Percentiles rank a stretch among this genome's conserved stretches.
phyloP scores from a whole-genome alignment of 2,329 filamentous ascomycete genomes.

The Leptographium wingfieldii region DNA sequence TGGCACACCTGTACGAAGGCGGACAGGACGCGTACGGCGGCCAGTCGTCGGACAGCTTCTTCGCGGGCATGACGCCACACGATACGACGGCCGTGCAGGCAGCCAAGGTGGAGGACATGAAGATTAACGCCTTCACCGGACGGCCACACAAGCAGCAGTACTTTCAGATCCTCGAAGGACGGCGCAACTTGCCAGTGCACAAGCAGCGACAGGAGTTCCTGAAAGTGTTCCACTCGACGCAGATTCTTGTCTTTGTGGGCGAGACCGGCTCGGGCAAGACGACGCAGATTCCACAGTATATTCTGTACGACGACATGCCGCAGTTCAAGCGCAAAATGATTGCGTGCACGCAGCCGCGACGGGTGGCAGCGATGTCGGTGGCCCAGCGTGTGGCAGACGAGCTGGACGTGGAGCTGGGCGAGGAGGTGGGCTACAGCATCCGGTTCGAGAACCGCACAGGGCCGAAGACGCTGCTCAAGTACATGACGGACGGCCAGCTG shows the following conservation, averaged over 20 bases:
- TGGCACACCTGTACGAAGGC: slow-evolving; percentile 71
- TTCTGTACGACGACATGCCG: slow-evolving; percentile 91
- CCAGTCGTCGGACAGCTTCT: slow-evolving; percentile 27
- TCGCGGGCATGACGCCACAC: slow-evolving; percentile 62
- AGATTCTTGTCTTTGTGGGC: slow-evolving; percentile 96
- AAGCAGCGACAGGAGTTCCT: slow-evolving; percentile 93
- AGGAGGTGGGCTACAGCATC: slow-evolving; percentile 97
- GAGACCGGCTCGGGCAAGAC: slow-evolving; percentile 99
- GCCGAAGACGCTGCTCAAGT: slow-evolving; percentile 85
- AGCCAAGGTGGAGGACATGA: slow-evolving; percentile 61
- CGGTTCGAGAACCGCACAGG: slow-evolving; percentile 94
- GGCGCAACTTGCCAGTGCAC: slow-evolving; percentile 80
- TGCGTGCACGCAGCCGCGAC: slow-evolving; percentile 92
- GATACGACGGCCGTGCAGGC: slow-evolving; percentile 69
- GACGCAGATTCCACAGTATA: slow-evolving; percentile 96
- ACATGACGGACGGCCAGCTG: slow-evolving; percentile 99
- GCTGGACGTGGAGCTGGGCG: slow-evolving; percentile 82
- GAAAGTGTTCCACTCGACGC: slow-evolving; percentile 78
- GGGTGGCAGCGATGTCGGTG: slow-evolving; percentile 97
- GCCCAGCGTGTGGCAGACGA: slow-evolving; percentile 96
- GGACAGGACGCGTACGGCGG: slow-evolving; percentile 24
- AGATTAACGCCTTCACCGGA: slow-evolving; percentile 76
- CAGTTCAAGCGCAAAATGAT: slow-evolving; percentile 79
- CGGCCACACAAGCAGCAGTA: slow-evolving; percentile 68
- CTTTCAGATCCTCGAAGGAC: slow-evolving; percentile 74